Evolutionary conservation across 768 basidiomycete genomes (phyloP).

Genomic region (Podaxis sp.): DNA sequence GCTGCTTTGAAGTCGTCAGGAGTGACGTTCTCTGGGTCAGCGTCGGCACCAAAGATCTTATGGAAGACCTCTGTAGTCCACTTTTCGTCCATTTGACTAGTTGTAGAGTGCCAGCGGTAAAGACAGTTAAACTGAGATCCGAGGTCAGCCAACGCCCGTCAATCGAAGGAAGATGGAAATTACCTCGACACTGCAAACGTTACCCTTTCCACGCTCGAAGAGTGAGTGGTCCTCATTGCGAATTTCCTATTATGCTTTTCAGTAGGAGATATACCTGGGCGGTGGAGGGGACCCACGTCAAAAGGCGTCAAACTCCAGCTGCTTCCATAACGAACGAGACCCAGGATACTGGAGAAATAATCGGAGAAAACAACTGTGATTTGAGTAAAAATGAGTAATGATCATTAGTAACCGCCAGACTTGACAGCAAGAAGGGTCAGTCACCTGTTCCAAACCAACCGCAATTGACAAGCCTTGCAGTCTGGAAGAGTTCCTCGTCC

Average conservation of each 20-base stretch:
- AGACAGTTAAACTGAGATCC: slow-evolving; percentile 71
- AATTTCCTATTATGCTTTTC: slow-evolving; percentile 52
- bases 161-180: slow-evolving; percentile 9
- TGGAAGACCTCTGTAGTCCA: slow-evolving; percentile 58
- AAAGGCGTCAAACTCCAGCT: slow-evolving; percentile 81
- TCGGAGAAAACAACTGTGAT: slow-evolving; percentile 69
- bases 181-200: slow-evolving; percentile 82
- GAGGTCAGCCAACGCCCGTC: slow-evolving; percentile 3
- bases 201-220: slow-evolving; percentile 80
- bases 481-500: slow-evolving; percentile 85
- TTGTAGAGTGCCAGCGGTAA: slow-evolving; percentile 85
- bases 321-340: slow-evolving; percentile 73
- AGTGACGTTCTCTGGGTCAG: slow-evolving; percentile 42
- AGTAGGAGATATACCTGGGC: neutral
- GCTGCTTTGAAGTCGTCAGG: slow-evolving; percentile 51
- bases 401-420: neutral
- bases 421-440: slow-evolving; percentile 12
- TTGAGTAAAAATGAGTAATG: slow-evolving; percentile 1
- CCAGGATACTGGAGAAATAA: slow-evolving; percentile 79
- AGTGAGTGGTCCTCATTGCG: slow-evolving; percentile 58
- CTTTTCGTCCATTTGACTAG: slow-evolving; percentile 66
- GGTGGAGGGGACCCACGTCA: slow-evolving; percentile 38
- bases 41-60: slow-evolving; percentile 53
- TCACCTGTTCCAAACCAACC: slow-evolving; percentile 71
- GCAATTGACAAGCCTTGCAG: slow-evolving; percentile 73